These are phyloP conservation scores for Aspergillus tubingensis DNA, from an alignment of 2,329 filamentous ascomycete species.

Conservation along the genomic window DNA sequence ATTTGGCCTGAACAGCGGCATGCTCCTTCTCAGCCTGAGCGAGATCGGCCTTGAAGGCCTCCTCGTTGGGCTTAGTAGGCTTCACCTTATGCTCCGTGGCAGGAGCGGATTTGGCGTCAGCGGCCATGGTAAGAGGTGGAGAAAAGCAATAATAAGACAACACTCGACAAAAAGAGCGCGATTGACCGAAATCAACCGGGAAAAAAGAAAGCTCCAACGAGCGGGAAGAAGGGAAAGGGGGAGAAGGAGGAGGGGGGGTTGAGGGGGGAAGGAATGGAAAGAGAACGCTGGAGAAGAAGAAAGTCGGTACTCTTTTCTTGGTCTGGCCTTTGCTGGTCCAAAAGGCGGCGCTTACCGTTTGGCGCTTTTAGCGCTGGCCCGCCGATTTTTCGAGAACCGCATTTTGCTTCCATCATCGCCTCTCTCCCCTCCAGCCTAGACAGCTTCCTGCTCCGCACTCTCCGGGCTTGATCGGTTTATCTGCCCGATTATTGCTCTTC, in stretches of 20 bases:
- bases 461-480: slow-evolving; percentile 23
- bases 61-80: slow-evolving; percentile 86
- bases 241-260: slow-evolving; percentile 4
- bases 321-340: slow-evolving; percentile 23
- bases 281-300: slow-evolving; percentile 12
- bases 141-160: slow-evolving; percentile 7
- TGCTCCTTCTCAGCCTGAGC: slow-evolving; percentile 85
- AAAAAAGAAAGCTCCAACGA: slow-evolving; percentile 8
- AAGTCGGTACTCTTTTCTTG: slow-evolving; percentile 8
- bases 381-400: slow-evolving; percentile 34
- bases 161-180: slow-evolving; percentile 10
- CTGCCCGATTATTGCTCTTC: slow-evolving; percentile 12
- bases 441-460: not conserved
- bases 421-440: slow-evolving; percentile 14
- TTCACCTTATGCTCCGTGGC: slow-evolving; percentile 52
- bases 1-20: slow-evolving; percentile 70
- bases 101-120: slow-evolving; percentile 31
- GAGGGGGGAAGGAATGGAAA: not conserved
- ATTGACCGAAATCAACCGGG: slow-evolving; percentile 13
- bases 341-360: slow-evolving; percentile 26
- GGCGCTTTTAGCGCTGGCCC: slow-evolving; percentile 31
- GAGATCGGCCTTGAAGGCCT: slow-evolving; percentile 75
- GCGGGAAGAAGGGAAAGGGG: not conserved
- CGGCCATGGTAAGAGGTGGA: slow-evolving; percentile 35
- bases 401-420: slow-evolving; percentile 12